These are phyloP conservation scores for Ramaria rubella DNA, from an alignment of 768 basidiomycete species.

Conservation along the genomic window DNA sequence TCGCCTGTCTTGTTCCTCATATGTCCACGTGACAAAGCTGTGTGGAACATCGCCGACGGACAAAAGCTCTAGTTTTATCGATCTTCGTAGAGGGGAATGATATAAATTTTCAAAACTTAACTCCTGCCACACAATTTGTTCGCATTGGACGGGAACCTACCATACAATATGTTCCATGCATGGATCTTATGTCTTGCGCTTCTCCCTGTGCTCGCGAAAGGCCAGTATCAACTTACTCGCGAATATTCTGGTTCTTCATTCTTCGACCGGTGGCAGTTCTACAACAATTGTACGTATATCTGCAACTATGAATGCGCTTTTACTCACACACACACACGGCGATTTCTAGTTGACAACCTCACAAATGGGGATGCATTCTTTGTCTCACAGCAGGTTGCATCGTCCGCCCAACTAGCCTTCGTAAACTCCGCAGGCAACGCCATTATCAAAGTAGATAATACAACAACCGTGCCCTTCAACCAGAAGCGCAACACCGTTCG, in stretches of 20 bases:
- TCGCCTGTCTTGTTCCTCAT: too few species aligned
- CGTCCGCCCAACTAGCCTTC: conserved; percentile 11
- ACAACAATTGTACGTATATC: conserved; percentile 41
- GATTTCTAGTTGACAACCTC: conserved; percentile 52
- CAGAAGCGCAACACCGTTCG: conserved; percentile 63
- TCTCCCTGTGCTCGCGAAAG: background rate
- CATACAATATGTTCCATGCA: background rate
- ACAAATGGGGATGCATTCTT: conserved; percentile 55
- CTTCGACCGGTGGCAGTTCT: conserved; percentile 66
- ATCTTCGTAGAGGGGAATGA: too few species aligned
- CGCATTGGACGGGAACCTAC: too few species aligned
- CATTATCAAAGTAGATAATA: conserved; percentile 21
- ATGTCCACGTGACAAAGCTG: too few species aligned
- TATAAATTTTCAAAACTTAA: too few species aligned
- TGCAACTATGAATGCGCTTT: background rate
- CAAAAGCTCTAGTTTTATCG: too few species aligned
- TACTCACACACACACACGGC: background rate
- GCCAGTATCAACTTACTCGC: conserved; percentile 43
- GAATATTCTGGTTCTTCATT: conserved; percentile 56
- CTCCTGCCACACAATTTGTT: too few species aligned
- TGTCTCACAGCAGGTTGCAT: conserved; percentile 11
- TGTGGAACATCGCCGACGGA: too few species aligned
- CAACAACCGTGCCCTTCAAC: conserved; percentile 24
- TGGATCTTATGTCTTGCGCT: background rate
- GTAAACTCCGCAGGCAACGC: conserved; percentile 17